phyloP scores from a whole-genome alignment of 2,329 filamentous ascomycete species.

The Sporothrix euskadiensis region DNA sequence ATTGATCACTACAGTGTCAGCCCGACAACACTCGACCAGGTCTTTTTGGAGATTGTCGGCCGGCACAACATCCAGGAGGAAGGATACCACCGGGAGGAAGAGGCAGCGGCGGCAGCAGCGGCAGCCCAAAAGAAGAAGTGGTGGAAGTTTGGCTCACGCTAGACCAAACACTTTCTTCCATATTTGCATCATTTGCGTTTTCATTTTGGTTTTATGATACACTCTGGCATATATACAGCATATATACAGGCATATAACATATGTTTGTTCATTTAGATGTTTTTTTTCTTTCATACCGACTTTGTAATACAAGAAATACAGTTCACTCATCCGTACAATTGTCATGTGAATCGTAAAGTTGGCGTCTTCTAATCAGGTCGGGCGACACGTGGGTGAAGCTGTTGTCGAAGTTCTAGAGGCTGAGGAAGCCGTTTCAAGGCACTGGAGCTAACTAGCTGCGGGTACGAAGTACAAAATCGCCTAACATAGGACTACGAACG shows the following conservation, averaged over 20 bases:
- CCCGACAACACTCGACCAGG: conserved; percentile 85
- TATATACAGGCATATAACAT: conserved; percentile 1
- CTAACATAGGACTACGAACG: background rate
- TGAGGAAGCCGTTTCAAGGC: background rate
- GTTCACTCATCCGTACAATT: background rate
- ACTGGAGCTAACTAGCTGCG: background rate
- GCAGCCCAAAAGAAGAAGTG: conserved; percentile 33
- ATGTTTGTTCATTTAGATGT: conserved; percentile 1
- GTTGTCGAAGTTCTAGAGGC: background rate
- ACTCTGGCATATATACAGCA: conserved; percentile 8
- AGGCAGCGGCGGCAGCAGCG: conserved; percentile 31
- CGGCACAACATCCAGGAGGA: conserved; percentile 79
- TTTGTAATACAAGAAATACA: background rate
- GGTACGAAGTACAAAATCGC: background rate
- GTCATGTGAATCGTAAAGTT: no score
- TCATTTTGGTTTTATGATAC: background rate
- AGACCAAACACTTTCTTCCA: background rate
- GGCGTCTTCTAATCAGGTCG: no score
- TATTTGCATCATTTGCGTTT: background rate
- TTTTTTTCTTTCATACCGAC: background rate
- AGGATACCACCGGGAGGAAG: conserved; percentile 47
- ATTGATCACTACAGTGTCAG: conserved; percentile 85
- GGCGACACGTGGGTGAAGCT: background rate
- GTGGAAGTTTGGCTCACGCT: conserved; percentile 18
- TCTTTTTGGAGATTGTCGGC: conserved; percentile 83